Percentiles rank a stretch among this genome's conserved stretches.
Conservation (phyloP, 2,329 filamentous ascomycete species). For the Phialocephala sp. region DNA sequence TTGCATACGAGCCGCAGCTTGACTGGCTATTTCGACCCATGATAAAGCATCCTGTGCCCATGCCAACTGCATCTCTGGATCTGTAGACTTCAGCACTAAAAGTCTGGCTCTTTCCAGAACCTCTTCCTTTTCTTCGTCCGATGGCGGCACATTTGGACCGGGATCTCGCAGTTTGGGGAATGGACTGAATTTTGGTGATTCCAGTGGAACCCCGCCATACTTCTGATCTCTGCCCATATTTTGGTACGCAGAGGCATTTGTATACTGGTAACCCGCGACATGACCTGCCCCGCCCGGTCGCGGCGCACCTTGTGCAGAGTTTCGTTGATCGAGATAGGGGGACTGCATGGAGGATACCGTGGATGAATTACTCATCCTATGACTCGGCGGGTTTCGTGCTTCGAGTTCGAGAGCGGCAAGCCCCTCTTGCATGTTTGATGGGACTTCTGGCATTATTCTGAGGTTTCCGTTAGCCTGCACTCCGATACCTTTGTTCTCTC, state of each 20-base stretch:
- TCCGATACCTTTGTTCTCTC: not conserved
- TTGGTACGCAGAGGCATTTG: slow-evolving; percentile 43
- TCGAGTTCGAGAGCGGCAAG: slow-evolving; percentile 89
- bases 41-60: slow-evolving; percentile 94
- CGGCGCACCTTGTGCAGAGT: slow-evolving; percentile 23
- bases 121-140: slow-evolving; percentile 91
- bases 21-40: slow-evolving; percentile 83
- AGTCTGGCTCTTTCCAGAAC: slow-evolving; percentile 84
- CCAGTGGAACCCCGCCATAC: slow-evolving; percentile 23
- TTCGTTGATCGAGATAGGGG: slow-evolving; percentile 27
- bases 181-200: slow-evolving; percentile 80
- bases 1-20: slow-evolving; percentile 63
- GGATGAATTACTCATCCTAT: slow-evolving; percentile 37
- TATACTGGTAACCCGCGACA: slow-evolving; percentile 42
- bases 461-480: not conserved
- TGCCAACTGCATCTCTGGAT: slow-evolving; percentile 93
- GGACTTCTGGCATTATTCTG: slow-evolving; percentile 93
- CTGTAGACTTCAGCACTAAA: slow-evolving; percentile 87
- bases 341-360: slow-evolving; percentile 33
- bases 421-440: slow-evolving; percentile 95
- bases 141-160: slow-evolving; percentile 88
- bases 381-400: slow-evolving; percentile 56
- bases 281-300: slow-evolving; percentile 34
- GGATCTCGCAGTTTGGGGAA: slow-evolving; percentile 83
- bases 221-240: slow-evolving; percentile 37